These are phyloP conservation scores for Penicillium thymicola DNA, from an alignment of 2,329 filamentous ascomycete species.

Conservation along the genomic window DNA sequence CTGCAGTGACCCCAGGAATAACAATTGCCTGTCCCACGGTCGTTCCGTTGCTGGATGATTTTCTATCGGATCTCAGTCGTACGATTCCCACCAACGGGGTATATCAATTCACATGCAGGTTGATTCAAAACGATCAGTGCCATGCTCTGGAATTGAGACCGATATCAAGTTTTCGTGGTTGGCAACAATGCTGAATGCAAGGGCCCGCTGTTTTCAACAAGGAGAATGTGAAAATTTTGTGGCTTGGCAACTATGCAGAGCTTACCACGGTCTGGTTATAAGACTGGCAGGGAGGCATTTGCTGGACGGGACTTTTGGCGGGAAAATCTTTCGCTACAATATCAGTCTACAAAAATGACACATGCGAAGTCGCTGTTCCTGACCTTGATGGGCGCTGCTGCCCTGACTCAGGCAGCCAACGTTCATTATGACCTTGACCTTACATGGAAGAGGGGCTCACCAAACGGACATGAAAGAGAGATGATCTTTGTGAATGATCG, in stretches of 20 bases:
- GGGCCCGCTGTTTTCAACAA: not conserved
- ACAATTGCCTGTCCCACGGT: too few relatives aligned
- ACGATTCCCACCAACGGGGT: not conserved
- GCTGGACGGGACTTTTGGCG: not conserved
- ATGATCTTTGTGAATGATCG: conserved; percentile 15
- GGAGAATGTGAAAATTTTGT: not conserved
- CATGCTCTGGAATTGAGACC: not conserved
- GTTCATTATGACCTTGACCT: not conserved
- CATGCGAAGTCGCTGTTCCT: not conserved
- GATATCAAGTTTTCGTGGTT: not conserved
- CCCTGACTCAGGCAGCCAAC: not conserved
- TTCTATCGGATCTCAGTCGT: not conserved
- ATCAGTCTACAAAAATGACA: not conserved
- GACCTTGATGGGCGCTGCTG: not conserved
- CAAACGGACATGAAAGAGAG: not conserved
- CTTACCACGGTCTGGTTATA: not conserved
- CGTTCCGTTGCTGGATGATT: too few relatives aligned
- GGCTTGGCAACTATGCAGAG: not conserved
- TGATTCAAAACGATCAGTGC: not conserved
- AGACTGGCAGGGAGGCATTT: not conserved
- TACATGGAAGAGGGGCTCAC: not conserved
- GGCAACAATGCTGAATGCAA: not conserved
- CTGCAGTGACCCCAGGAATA: too few relatives aligned
- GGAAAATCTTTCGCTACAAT: not conserved
- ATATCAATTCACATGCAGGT: not conserved